Conservation (phyloP, 2,329 filamentous ascomycete species). For the Bipolaris sorokiniana region DNA sequence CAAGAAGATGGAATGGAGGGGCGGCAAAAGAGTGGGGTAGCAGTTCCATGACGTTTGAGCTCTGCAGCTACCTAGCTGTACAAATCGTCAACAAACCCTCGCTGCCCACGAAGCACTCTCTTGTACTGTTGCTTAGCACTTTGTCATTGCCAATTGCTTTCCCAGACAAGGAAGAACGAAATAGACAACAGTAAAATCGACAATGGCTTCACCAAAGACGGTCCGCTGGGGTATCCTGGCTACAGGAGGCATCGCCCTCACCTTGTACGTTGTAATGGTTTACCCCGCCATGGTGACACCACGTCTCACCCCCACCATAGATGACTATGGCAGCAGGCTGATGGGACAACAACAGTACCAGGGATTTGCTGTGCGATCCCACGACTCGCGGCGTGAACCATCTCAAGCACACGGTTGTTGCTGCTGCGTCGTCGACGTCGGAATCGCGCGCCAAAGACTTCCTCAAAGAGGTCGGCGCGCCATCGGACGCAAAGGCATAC, state of each 20-base stretch:
- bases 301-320: slow-evolving; percentile 17
- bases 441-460: slow-evolving; percentile 73
- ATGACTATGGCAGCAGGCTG: slow-evolving; percentile 12
- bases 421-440: slow-evolving; percentile 80
- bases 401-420: slow-evolving; percentile 76
- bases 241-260: slow-evolving; percentile 56
- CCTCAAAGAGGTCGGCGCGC: slow-evolving; percentile 72
- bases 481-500: slow-evolving; percentile 72
- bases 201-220: slow-evolving; percentile 46
- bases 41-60: slow-evolving; percentile 24
- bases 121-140: no score
- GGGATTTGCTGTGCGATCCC: slow-evolving; percentile 79
- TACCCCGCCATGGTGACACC: slow-evolving; percentile 27
- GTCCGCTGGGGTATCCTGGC: slow-evolving; percentile 56
- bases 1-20: not conserved
- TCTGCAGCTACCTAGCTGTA: slow-evolving; percentile 1
- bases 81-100: not conserved
- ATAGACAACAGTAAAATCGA: slow-evolving; percentile 1
- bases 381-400: slow-evolving; percentile 71
- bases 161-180: not conserved
- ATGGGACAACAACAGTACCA: slow-evolving; percentile 53
- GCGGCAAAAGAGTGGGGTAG: slow-evolving; percentile 25
- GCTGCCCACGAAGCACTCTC: not conserved
- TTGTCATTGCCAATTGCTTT: not conserved
- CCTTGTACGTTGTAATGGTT: slow-evolving; percentile 41